phyloP scores from a whole-genome alignment of 116 monocot genomes.

The Papilionanthe hybrid region DNA sequence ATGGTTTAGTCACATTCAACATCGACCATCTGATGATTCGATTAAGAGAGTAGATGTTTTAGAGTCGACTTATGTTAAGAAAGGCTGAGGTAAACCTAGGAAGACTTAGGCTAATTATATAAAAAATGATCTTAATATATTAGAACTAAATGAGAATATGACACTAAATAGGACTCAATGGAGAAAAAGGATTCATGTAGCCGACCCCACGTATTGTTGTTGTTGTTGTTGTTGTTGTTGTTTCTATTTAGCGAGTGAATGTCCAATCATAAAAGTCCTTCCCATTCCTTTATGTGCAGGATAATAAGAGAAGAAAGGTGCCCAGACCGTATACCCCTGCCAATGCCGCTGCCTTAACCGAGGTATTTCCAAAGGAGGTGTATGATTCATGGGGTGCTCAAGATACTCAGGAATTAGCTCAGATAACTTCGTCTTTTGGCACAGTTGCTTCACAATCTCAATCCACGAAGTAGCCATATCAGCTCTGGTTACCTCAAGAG shows the following conservation, averaged over 20 bases:
- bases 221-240: too few species aligned
- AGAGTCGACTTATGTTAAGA: too few species aligned
- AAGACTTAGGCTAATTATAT: too few species aligned
- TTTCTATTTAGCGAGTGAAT: background rate
- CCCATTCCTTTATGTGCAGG: slow-evolving; percentile 17
- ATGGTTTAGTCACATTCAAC: too few species aligned
- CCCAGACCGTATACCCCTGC: slow-evolving; percentile 49
- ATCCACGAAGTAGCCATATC: background rate
- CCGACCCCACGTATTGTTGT: too few species aligned
- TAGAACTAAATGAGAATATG: too few species aligned
- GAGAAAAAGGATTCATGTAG: too few species aligned
- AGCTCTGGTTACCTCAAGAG: background rate
- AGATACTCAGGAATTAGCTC: slow-evolving; percentile 26
- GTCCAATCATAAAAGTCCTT: background rate
- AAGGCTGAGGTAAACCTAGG: too few species aligned
- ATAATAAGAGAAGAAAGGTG: slow-evolving; percentile 43
- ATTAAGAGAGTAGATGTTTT: too few species aligned
- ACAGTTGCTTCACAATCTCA: slow-evolving; percentile 20
- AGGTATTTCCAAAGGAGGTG: slow-evolving; percentile 42
- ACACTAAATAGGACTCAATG: too few species aligned
- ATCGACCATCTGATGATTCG: too few species aligned
- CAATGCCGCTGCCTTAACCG: slow-evolving; percentile 10
- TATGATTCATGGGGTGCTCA: slow-evolving; percentile 33
- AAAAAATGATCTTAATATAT: too few species aligned
- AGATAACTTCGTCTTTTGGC: slow-evolving; percentile 25